A percentile compares a stretch with the other conserved stretches of the same genome.
These are phyloP conservation scores for Aspergillus quadrilineatus DNA, from an alignment of 2,329 filamentous ascomycete species.

Conservation along the genomic window DNA sequence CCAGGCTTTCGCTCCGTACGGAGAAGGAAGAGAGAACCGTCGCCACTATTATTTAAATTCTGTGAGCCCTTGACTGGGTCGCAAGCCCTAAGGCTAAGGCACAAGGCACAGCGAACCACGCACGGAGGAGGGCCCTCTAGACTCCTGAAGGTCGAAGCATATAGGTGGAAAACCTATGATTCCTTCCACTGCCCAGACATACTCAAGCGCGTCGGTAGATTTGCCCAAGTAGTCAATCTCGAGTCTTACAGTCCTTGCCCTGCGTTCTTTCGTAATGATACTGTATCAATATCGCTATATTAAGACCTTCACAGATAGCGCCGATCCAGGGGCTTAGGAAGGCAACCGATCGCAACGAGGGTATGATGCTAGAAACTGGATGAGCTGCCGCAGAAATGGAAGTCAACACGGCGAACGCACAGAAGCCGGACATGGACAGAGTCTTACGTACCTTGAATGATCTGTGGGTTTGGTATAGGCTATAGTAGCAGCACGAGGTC, in stretches of 20 bases:
- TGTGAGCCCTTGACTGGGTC: constrained; percentile 1
- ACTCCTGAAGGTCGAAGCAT: neutral
- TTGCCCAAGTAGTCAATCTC: constrained; percentile 1
- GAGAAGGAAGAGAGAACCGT: constrained; percentile 1
- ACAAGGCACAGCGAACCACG: neutral
- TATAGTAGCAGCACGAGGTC: constrained; percentile 3
- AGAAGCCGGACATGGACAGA: neutral
- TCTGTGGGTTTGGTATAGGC: neutral
- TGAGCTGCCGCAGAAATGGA: neutral
- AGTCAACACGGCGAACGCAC: neutral
- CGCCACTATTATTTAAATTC: neutral
- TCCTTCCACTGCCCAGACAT: neutral
- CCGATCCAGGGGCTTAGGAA: constrained; percentile 4
- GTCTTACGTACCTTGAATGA: neutral
- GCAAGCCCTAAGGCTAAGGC: constrained; percentile 7
- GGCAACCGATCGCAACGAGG: neutral
- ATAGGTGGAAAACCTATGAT: constrained; percentile 4
- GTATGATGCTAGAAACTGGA: neutral
- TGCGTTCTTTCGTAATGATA: neutral
- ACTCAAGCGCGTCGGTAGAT: constrained; percentile 2
- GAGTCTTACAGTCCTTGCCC: constrained; percentile 2
- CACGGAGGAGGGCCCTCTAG: neutral
- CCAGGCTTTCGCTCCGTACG: constrained; percentile 2
- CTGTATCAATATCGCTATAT: constrained; percentile 6
- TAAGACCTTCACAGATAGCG: constrained; percentile 4